Evolutionary conservation across 129 eudicot genomes (phyloP), one percentile per base, ranked within the genome.

Genomic region (Deinandra increscens): DNA sequence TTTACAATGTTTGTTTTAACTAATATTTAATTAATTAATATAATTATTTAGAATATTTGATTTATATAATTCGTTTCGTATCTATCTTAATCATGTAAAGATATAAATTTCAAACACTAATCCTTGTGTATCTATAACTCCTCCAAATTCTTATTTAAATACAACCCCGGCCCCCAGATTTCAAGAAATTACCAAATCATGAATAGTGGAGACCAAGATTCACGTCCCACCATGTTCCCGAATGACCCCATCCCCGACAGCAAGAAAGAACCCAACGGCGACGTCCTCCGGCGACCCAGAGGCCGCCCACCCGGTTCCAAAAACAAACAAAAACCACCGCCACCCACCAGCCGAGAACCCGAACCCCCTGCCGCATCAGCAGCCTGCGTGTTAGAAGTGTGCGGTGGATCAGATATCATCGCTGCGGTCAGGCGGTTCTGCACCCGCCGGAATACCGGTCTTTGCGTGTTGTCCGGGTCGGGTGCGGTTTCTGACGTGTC

Each of bases 301-400:
- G 96, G 89, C 22, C 84, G 91, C 19, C 96, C 91, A 1, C 75
- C 85, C 6, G 89, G 89, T 1, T 85, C 91, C 55, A 85, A 80
- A 46, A 88, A 88, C 84, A 81, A 81, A 50, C 86, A 81, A 14
- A 84, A 78, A 53, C 83, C 90, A 1, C 84, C 88, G 22, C 55
- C 73, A n/a, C 39, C 74, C 79, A 66, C 76, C 9, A 73, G 85
- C 64, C 71, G 71, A 5, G 77, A 82, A 11, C 37, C 84, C 54
- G 82, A 82, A 19, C 75, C 84, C n/a, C n/a, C n/a, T n/a, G n/a
- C n/a, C n/a, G n/a, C n/a, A n/a, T n/a, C n/a, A n/a, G n/a, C n/a
- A n/a, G n/a, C n/a, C n/a, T n/a, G n/a, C n/a, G 74, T 89, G 4
- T 75, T 89, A 6, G 88, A 89, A 63, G n/a, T 86, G 3, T 51